Base-by-base conservation (phyloP, 805 yeast genomes). In the Schizosaccharomyces osmophilus region DNA sequence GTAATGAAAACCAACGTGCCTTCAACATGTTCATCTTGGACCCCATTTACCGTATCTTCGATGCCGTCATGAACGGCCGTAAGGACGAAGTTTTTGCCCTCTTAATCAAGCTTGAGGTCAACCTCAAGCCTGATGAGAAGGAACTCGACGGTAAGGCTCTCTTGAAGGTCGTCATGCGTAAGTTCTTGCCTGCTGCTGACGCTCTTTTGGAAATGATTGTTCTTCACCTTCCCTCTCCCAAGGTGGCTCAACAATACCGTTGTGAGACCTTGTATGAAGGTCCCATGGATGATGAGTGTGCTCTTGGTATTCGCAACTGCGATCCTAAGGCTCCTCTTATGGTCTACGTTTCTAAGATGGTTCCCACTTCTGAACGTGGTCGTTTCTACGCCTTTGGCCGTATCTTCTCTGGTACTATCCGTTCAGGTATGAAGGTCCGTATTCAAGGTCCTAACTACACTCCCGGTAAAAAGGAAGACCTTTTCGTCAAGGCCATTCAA, bases 351-450 rank as follows among this genome's bases (percentile, higher is more conserved):
- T 93, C 97, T 79, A 90, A 90, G 95, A 90, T 90, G 98, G 97
- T 90, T 70, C 98, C 98, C 79, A 90, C 98, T 75, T 90, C 97
- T 71, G 98, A 90, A 79, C 93, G 90, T 83, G 98, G 98, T 84
- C 88, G 98, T 82, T 90, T 90, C 95, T 90, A 88, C 85, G 98
- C 98, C 74, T 93, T 90, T 81, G 98, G 98, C 79, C 93, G 98
- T 83, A 97, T 90, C 76, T 90, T 90, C 82, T 86, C 97, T 71
- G 98, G 98, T 88, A 90, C 97, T 73, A 97, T 93, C 73, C 86
- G 79, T 77, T 87, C 96, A 72, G 98, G 98, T 79, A 87, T 84
- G 83, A 90, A 90, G 87, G 95, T 90, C 74, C 87, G 98, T 82
- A 90, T 90, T 74, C 98, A 90, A 82, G 98, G 98, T 80, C 97